Percentiles rank a stretch among this genome's conserved stretches.
Conservation (phyloP, 441 rosid species). For the Cnidoscolus chayamansa region DNA sequence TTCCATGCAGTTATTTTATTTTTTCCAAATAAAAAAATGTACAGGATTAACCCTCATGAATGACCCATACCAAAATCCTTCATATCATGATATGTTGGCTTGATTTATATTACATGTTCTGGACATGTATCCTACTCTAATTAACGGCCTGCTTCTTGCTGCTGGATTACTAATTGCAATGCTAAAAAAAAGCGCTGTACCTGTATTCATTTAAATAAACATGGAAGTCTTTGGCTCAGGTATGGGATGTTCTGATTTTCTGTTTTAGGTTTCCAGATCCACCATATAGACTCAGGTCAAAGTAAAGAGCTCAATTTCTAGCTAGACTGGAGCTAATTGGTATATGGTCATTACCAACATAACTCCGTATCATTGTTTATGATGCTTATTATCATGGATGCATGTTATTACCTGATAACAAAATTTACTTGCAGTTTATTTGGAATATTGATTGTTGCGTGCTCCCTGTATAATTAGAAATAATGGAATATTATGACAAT, state of each 20-base stretch:
- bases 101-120: background rate
- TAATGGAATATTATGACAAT: background rate
- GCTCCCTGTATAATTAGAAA: background rate
- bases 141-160: background rate
- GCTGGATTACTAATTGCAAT: background rate
- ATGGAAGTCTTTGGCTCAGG: background rate
- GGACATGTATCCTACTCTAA: background rate
- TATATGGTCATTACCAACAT: background rate
- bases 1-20: too few relatives aligned
- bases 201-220: background rate
- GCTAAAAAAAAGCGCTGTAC: too few relatives aligned
- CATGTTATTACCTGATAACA: background rate
- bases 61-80: too few relatives aligned
- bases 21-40: too few relatives aligned
- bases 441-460: background rate
- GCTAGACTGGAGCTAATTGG: too few relatives aligned
- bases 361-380: background rate
- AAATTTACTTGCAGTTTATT: background rate
- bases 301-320: background rate
- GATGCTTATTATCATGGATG: background rate
- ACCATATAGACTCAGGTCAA: background rate
- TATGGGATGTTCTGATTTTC: background rate
- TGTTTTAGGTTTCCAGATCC: background rate
- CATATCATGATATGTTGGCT: background rate
- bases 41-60: too few relatives aligned